phyloP scores from a whole-genome alignment of 176 grass and related monocot species.

The barley (Hordeum vulgare) region MorexV3_pseudomolecules_assembly NC_058521.1:192719860-192720359 shows the following conservation, averaged over 20 bases:
- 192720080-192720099: conserved; percentile 91
- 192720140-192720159: conserved; percentile 73
- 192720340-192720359: conserved; percentile 94
- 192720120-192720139: conserved; percentile 68
- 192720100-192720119: conserved; percentile 89
- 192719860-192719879: conserved; percentile 59
- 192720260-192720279: neutral
- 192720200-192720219: conserved; percentile 75
- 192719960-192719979: conserved; percentile 87
- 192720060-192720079: conserved; percentile 77
- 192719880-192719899: conserved; percentile 69
- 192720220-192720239: neutral
- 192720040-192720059: conserved; percentile 9
- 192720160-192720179: conserved; percentile 82
- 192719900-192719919: conserved; percentile 73
- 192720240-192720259: neutral
- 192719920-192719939: conserved; percentile 57
- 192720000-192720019: neutral
- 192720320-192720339: conserved; percentile 76
- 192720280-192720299: neutral
- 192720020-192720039: neutral
- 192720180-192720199: conserved; percentile 80
- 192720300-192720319: conserved; percentile 12
- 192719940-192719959: conserved; percentile 68
- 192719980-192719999: conserved; percentile 14